Base-by-base conservation (phyloP, 805 yeast species). In the Yamadazyma sp. region DNA sequence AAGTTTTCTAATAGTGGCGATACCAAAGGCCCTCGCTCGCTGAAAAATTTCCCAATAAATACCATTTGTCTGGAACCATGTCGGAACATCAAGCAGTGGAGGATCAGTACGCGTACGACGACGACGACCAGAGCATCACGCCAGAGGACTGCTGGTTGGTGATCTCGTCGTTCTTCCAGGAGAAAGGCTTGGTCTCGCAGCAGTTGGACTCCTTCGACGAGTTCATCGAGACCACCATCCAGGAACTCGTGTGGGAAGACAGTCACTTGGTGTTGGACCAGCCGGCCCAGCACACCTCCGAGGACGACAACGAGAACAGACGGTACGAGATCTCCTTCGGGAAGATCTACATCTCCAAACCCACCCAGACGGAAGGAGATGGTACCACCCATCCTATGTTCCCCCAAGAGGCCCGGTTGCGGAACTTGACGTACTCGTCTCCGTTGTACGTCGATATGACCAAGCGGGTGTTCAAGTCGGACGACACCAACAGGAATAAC, bases 71-170 rank as follows among this genome's bases (percentile, higher is more conserved):
- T n/a, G n/a, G 11, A 8, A 30, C 8, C 19, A 45, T 45, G 48
- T 45, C 48, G 18, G 44, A 38, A 24, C 47, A 38, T 34, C 38
- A 37, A 11, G 30, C 30, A 13, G 50, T 32, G 28, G 70, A 62
- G 37, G 90, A 84, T 61, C 84, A 82, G 35, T 84, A 86, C 61
- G 79, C 77, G 40, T 81, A 80, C 59, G 90, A 83, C 50, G 82
- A 75, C 47, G 77, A 75, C 44, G 77, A 82, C 55, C 51, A 51
- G 46, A 55, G 59, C 46, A 87, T 93, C 67, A 89, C 98, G 21
- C 86, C 96, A 19, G 99, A 93, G 70, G 99, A 93, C 73, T 93
- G 99, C 67, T 93, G 99, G 99, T 83, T 95, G 21, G 98, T 93
- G 46, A 93, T 93, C 50, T 84, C 96, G 19, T 79, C 98, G 12